Conservation (phyloP, 768 basidiomycete species). For the Trametes punicea region DNA sequence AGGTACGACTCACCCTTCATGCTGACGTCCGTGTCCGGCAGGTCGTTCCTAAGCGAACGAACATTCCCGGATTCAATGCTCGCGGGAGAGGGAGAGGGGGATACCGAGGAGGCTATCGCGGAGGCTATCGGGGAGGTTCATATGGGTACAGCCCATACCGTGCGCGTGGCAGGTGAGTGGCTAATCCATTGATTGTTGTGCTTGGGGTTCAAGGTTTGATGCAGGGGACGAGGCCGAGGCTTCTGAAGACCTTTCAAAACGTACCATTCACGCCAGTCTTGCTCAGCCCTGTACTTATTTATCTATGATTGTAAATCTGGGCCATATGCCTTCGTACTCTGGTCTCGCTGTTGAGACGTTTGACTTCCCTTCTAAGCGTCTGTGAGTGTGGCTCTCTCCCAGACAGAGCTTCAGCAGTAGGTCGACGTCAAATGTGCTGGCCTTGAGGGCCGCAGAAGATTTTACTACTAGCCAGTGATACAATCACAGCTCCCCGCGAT, state of each 20-base stretch:
- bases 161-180: constrained; percentile 69
- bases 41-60: constrained; percentile 96
- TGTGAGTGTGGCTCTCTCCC: neutral
- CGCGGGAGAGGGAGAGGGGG: constrained; percentile 70
- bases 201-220: neutral
- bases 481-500: too few relatives aligned
- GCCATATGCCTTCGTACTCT: constrained; percentile 18
- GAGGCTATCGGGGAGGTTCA: constrained; percentile 57
- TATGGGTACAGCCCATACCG: constrained; percentile 61
- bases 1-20: neutral
- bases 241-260: constrained; percentile 37
- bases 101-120: constrained; percentile 47
- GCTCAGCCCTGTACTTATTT: constrained; percentile 18
- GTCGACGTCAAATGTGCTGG: neutral
- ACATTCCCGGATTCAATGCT: constrained; percentile 81
- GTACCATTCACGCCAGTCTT: constrained; percentile 14
- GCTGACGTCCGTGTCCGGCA: constrained; percentile 32
- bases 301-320: constrained; percentile 22
- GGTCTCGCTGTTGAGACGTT: neutral
- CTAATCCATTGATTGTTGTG: neutral
- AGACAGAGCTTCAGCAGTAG: neutral
- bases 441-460: too few relatives aligned
- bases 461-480: too few relatives aligned
- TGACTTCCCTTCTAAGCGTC: neutral
- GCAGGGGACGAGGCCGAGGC: constrained; percentile 74